phyloP scores from a whole-genome alignment of 1,284 basidiomycete species.

The Ustilago trichophora region DNA sequence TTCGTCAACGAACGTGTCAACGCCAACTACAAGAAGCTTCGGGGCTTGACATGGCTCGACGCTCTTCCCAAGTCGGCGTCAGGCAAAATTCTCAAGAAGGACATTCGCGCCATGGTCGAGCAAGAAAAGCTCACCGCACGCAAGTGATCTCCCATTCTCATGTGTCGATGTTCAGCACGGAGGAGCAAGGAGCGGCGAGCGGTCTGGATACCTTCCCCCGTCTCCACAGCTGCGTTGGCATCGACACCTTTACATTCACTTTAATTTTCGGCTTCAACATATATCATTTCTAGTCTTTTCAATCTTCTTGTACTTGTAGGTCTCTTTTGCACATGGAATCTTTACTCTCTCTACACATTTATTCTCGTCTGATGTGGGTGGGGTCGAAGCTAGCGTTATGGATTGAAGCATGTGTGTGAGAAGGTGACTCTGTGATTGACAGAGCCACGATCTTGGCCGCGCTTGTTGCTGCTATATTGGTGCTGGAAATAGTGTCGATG shows the following conservation, averaged over 20 bases:
- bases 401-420: no score
- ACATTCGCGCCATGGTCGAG: slow-evolving; percentile 48
- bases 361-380: neutral
- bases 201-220: slow-evolving; percentile 5
- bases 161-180: no score
- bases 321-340: slow-evolving; percentile 1
- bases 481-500: no score
- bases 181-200: neutral
- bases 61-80: slow-evolving; percentile 56
- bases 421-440: no score
- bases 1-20: slow-evolving; percentile 55
- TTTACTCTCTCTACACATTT: neutral
- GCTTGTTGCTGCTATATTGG: no score
- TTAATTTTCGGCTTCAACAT: no score
- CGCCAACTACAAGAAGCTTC: slow-evolving; percentile 61
- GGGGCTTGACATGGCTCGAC: slow-evolving; percentile 58
- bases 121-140: slow-evolving; percentile 29
- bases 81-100: slow-evolving; percentile 63
- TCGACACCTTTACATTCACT: neutral
- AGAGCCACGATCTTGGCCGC: no score
- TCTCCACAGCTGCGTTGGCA: no score
- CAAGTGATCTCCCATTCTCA: slow-evolving; percentile 4
- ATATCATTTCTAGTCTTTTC: slow-evolving; percentile 2
- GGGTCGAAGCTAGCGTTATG: no score
- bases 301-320: slow-evolving; percentile 8